Conservation (phyloP, 345 rosid species). For the Gossypioides kirkii region DNA sequence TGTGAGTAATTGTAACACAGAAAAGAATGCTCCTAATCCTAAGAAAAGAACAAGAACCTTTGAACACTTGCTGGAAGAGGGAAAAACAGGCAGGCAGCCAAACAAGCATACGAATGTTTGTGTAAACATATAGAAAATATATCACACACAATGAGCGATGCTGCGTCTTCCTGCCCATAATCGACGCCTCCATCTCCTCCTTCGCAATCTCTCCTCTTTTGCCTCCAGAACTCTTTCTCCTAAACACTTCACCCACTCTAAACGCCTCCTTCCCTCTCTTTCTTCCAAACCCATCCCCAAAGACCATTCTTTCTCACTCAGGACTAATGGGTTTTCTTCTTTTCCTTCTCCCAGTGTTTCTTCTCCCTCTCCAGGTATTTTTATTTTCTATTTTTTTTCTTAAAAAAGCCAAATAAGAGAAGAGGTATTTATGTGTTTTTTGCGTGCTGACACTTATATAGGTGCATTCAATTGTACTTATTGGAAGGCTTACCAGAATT, state of each 20-base stretch:
- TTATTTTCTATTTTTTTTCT: not conserved
- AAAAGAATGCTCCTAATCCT: too few species aligned
- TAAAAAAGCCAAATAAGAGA: not conserved
- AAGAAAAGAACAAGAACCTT: too few species aligned
- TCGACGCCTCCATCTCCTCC: not conserved
- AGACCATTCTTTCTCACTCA: not conserved
- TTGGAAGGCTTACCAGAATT: not conserved
- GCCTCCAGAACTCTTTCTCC: not conserved
- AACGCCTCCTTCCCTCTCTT: not conserved
- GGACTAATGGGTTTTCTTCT: not conserved
- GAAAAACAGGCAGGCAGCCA: too few species aligned
- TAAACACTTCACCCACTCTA: not conserved
- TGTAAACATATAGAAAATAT: too few species aligned
- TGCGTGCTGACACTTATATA: not conserved
- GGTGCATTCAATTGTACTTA: not conserved
- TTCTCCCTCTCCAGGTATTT: not conserved
- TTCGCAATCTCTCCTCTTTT: not conserved
- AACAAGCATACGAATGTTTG: too few species aligned
- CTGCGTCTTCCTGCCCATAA: not conserved
- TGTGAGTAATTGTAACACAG: too few species aligned
- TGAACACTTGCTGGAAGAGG: too few species aligned
- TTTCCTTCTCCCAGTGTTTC: not conserved
- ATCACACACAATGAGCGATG: not conserved
- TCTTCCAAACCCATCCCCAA: not conserved
- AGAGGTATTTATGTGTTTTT: not conserved